A percentile compares a stretch with the other conserved stretches of the same genome.
These are phyloP conservation scores for Eimeria tenella DNA, from an alignment of 169 alveolate species.

Conservation along the genomic window DNA sequence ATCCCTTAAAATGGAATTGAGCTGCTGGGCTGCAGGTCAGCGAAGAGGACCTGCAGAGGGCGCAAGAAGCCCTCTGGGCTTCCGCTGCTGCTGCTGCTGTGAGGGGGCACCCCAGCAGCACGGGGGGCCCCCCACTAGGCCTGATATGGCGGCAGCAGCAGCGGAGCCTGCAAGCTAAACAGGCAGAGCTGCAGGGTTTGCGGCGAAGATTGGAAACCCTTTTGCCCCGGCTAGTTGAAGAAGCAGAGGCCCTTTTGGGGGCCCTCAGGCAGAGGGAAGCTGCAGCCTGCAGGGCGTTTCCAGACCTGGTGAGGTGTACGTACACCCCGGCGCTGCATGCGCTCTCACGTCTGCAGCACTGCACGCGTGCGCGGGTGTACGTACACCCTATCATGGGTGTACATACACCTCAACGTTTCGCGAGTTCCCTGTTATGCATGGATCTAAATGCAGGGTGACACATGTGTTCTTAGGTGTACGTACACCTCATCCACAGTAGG, in stretches of 20 bases:
- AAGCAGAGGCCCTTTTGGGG: neutral
- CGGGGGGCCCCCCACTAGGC: neutral
- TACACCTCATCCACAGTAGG: too few relatives aligned
- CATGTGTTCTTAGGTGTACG: too few relatives aligned
- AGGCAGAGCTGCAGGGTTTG: slow-evolving; percentile 41
- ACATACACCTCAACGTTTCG: too few relatives aligned
- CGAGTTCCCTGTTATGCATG: too few relatives aligned
- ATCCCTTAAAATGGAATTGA: too few relatives aligned
- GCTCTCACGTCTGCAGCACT: neutral
- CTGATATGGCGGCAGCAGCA: slow-evolving; percentile 4
- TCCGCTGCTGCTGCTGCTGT: neutral
- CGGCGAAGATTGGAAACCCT: neutral
- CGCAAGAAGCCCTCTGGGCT: slow-evolving; percentile 4
- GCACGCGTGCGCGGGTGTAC: neutral
- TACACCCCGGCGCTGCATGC: neutral
- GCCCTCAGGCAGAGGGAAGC: neutral
- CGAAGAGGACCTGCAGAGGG: neutral
- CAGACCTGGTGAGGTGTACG: slow-evolving; percentile 59
- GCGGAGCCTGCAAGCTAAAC: neutral
- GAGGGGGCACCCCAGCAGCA: neutral
- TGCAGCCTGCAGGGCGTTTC: slow-evolving; percentile 14
- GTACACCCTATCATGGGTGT: too few relatives aligned
- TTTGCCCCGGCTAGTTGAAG: slow-evolving; percentile 20
- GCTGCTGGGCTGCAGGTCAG: neutral
- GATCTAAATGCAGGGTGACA: too few relatives aligned